phyloP scores from a whole-genome alignment of 106 monocot species.

The Xerophyta viscosa region DNA sequence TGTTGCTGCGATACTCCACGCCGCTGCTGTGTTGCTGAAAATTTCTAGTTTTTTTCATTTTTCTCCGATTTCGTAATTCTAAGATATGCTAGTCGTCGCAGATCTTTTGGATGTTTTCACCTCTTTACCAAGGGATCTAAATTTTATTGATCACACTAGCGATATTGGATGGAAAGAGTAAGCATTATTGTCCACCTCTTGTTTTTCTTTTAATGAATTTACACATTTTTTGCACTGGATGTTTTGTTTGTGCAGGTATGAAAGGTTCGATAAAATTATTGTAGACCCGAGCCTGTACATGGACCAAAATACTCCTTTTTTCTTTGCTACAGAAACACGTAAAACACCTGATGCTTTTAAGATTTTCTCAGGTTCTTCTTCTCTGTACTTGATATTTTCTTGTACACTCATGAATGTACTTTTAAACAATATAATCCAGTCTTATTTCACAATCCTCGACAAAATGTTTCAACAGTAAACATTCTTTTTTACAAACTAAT shows the following conservation, averaged over 20 bases:
- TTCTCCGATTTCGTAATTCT: too few species aligned
- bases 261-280: conserved; percentile 42
- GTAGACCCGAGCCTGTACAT: conserved; percentile 36
- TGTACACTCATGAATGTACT: background rate
- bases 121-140: conserved; percentile 25
- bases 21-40: conserved; percentile 67
- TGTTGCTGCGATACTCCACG: conserved; percentile 64
- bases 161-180: conserved; percentile 40
- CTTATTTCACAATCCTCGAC: too few species aligned
- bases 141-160: conserved; percentile 35
- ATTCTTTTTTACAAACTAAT: too few species aligned
- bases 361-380: conserved; percentile 39
- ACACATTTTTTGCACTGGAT: background rate
- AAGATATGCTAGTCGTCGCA: background rate
- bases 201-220: background rate
- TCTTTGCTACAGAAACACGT: conserved; percentile 11
- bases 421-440: too few species aligned
- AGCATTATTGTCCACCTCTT: conserved; percentile 15
- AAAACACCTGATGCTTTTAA: conserved; percentile 31
- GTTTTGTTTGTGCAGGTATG: conserved; percentile 22
- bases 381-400: too few species aligned
- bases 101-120: conserved; percentile 35
- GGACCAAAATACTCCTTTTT: conserved; percentile 5
- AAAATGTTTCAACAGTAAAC: too few species aligned
- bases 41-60: too few species aligned